Evolutionary conservation across 306 rosid species (phyloP), one percentile per base, ranked within the genome.

Genomic region (Sophora flavescens): DNA sequence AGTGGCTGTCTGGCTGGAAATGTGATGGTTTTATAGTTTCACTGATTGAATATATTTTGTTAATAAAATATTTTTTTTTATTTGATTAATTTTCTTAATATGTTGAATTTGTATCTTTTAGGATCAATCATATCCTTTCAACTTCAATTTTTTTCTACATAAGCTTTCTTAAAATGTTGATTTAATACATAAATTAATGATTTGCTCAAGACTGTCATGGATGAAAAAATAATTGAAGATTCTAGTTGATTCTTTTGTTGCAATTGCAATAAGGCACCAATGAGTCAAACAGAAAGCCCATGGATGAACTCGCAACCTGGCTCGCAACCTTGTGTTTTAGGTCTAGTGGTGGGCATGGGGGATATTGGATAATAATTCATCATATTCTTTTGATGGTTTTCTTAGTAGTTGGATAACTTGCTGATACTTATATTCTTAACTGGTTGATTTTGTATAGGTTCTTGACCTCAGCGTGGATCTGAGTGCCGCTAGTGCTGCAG

Each of bases 401-500:
- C 30, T 9, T 47, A 36, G 39, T n/a, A 61, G 59, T 74, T 66
- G 76, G 74, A 44, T 45, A 26, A 35, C 17, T 28, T 15, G 14
- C 32, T 47, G 68, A 33, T 63, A 62, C 54, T 15, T 65, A 45
- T 53, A 68, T 73, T 26, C 33, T 64, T 54, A 22, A 56, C 39
- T 41, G 53, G 73, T 38, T 75, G 56, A 75, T 41, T 70, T 76
- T 78, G 86, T 45, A 42, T 89, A 93, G 97, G 93, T 77, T 79
- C 76, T 91, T 78, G 98, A 94, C 86, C 95, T 94, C 47, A 87
- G 87, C 44, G 97, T 94, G 89, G 98, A 94, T 89, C 85, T 94
- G 47, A 94, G 97, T 78, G 93, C 96, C 80, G 98, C 98, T 12
- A 89, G 97, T 84, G 98, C 98, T 47, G 97, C 97, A 33, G 97